Base-by-base conservation (phyloP, 495 filamentous ascomycete genomes). In the Penicillium longicatenatum region DNA sequence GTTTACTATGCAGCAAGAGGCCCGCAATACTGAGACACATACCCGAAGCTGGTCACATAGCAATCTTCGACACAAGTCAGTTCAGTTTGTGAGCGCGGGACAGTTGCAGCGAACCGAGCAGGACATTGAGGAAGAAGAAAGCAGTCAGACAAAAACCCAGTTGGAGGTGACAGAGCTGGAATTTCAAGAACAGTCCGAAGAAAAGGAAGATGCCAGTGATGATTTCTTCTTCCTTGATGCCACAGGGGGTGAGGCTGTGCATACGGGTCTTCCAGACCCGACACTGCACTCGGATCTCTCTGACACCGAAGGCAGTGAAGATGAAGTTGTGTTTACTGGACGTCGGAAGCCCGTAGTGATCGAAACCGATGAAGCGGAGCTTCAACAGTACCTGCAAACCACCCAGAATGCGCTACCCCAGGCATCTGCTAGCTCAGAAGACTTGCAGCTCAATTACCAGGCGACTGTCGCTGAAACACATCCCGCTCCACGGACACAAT, bases 31-130 rank as follows among this genome's bases (percentile, higher is more conserved):
- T 19, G 84, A 84, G 68, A 80, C 76, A 5, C 84, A 89, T 51
- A 76, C 75, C 39, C 67, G 74, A 39, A 68, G 62, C 55, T 65
- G 68, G 54, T 37, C 54, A 16, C 55, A 64, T 39, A 59, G 30
- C n/a, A 63, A 63, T 11, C 76, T 88, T 26, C 77, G 85, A 21
- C 66, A 86, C 51, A 76, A 82, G 47, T 78, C 80, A n/a, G 81
- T 97, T 39, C 63, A 70, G 0, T 97, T 97, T 63, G 82, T 96
- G 52, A 89, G 88, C 58, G 89, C 86, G 22, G 89, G 89, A 21
- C 74, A 75, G 29, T 72, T 86, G 35, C 76, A 86, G 29, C 77
- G 81, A 26, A 58, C 65, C 3, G 64, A 75, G 47, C 58, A 63
- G 39, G 45, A 71, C 30, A 26, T 59, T 46, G 37, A 58, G 43